Conservation (phyloP, 202 grass and related monocot species). For the Setaria viridis region DNA sequence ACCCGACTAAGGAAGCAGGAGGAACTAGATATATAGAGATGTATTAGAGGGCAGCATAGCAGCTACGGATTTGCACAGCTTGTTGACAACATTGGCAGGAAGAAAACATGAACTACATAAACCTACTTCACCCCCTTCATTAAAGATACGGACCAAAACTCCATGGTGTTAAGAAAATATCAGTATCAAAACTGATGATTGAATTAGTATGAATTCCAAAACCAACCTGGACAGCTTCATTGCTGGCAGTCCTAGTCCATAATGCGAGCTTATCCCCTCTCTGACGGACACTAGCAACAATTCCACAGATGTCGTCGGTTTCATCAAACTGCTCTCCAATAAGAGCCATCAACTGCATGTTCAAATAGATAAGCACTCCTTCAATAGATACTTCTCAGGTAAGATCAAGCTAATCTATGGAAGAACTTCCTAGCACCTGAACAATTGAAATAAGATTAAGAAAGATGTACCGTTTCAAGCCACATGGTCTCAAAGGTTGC, state of each 20-base stretch:
- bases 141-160: slow-evolving; percentile 5
- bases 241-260: slow-evolving; percentile 93
- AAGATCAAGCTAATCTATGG: slow-evolving; percentile 2
- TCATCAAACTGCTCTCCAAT: slow-evolving; percentile 99
- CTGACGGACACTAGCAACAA: slow-evolving; percentile 87
- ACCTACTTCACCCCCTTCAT: not conserved
- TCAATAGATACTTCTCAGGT: not conserved
- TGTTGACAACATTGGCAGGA: not conserved
- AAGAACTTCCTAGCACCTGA: slow-evolving; percentile 12
- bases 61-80: not conserved
- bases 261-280: slow-evolving; percentile 94
- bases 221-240: slow-evolving; percentile 99
- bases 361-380: slow-evolving; percentile 1
- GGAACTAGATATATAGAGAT: not conserved
- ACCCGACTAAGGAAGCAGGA: not conserved
- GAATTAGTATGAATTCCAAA: slow-evolving; percentile 18
- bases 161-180: not conserved
- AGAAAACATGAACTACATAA: not conserved
- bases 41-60: not conserved
- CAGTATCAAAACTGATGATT: not conserved
- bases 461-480: slow-evolving; percentile 75
- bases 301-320: slow-evolving; percentile 94
- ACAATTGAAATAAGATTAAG: slow-evolving; percentile 22
- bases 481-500: slow-evolving; percentile 88
- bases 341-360: slow-evolving; percentile 90